Base-by-base conservation (phyloP, 2,329 filamentous ascomycete species). In the Ceratocystis diversiconidia region DNA sequence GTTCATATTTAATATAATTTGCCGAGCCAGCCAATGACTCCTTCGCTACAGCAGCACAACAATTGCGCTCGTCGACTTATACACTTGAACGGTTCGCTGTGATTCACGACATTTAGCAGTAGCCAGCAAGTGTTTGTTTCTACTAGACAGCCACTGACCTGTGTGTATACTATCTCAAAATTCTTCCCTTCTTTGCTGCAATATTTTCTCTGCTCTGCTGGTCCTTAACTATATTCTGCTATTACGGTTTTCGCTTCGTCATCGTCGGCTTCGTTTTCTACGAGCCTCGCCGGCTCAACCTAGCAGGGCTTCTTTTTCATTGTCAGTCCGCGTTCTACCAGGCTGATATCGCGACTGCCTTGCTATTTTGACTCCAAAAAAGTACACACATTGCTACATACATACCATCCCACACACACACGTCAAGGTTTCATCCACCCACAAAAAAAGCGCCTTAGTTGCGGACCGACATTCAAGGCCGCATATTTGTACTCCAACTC, bases 321-420 rank as follows among this genome's bases (percentile, higher is more conserved):
- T 57, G 1, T 41, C 36, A 41, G 36, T 44, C 36, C 46, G 63
- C 52, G 63, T 52, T 17, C 63, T 64, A 52, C 52, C 48, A 41
- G 52, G 63, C 52, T 60, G 22, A 10, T 25, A 64, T 64, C 36
- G 63, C 63, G 25, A 48, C 41, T 28, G 41, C 41, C 43, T 48
- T 22, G 12, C 36, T 15, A 1, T 17, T 10, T n/a, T 44, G 41
- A 62, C 43, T 62, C 28, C 41, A 50, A 46, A 12, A 19, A 62
- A 62, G 41, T 30, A 62, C 12, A 62, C 15, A 50, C 15, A 62
- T 17, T 41, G 1, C 36, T 15, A 12, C 10, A 44, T n/a, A 61
- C n/a, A 25, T 52, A 52, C 48, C 36, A 41, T 41, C 36, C 36
- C 36, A 12, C 22, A 32, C 22, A n/a, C 25, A 28, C 7, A 10